Evolutionary conservation across 2,329 filamentous ascomycete species (phyloP).

Genomic region (Pseudocercospora cruenta): DNA sequence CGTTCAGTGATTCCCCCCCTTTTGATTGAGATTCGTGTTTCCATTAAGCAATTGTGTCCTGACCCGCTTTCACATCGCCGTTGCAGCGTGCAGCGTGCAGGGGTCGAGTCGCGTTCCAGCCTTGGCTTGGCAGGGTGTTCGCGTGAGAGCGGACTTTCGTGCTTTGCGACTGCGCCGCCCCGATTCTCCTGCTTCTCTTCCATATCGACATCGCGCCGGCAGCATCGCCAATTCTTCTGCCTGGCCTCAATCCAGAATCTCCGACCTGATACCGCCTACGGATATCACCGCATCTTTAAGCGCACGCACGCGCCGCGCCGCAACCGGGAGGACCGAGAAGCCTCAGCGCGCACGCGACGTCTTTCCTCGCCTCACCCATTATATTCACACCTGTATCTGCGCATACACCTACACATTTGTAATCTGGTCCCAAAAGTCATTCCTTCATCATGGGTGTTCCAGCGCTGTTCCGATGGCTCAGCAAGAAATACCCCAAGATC

Average conservation of each 20-base stretch:
- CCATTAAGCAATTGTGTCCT: neutral
- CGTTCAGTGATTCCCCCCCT: neutral
- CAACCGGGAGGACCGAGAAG: slow-evolving; percentile 8
- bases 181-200: neutral
- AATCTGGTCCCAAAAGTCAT: neutral
- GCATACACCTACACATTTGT: neutral
- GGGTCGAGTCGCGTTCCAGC: neutral
- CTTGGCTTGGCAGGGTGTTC: slow-evolving; percentile 5
- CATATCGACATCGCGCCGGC: slow-evolving; percentile 14
- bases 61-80: neutral
- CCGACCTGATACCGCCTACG: slow-evolving; percentile 5
- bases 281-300: neutral
- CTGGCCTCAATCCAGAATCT: slow-evolving; percentile 6
- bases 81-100: neutral
- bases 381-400: neutral
- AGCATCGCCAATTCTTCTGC: slow-evolving; percentile 19
- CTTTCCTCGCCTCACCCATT: slow-evolving; percentile 2
- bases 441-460: slow-evolving; percentile 79
- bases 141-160: neutral
- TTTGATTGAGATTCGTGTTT: neutral
- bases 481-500: slow-evolving; percentile 96
- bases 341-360: slow-evolving; percentile 17
- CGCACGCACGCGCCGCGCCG: neutral
- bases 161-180: neutral
- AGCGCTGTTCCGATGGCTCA: slow-evolving; percentile 94